Evolutionary conservation across 768 basidiomycete genomes (phyloP).

Genomic region (Mycena metata): DNA sequence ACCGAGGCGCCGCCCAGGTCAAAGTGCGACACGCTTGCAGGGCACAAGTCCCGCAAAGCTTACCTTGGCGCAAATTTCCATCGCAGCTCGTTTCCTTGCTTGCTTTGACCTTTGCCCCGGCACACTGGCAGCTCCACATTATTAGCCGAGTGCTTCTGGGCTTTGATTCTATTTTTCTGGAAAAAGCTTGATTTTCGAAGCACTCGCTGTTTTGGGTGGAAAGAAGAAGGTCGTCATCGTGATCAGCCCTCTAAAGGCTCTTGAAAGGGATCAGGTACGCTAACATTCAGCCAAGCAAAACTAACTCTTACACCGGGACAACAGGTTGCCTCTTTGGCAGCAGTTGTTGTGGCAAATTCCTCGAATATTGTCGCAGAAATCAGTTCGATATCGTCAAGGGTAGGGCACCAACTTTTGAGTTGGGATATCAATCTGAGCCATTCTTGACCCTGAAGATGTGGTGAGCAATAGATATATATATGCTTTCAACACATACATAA

Average conservation of each 20-base stretch:
- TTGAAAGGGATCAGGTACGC: no score
- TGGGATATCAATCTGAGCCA: conserved; percentile 26
- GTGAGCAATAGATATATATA: no score
- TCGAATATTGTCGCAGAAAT: conserved; percentile 10
- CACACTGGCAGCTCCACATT: no score
- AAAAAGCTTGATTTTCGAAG: no score
- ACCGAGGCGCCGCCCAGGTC: not conserved
- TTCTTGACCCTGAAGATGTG: no score
- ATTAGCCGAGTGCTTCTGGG: conserved; percentile 11
- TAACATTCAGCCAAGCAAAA: no score
- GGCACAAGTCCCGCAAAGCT: not conserved
- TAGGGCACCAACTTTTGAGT: conserved; percentile 32
- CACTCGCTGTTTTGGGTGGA: no score
- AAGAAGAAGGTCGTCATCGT: no score
- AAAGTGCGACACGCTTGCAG: not conserved
- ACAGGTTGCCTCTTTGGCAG: conserved; percentile 32
- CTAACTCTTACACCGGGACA: no score
- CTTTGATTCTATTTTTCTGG: conserved; percentile 35
- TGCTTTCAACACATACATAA: no score
- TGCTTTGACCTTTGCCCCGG: conserved; percentile 25
- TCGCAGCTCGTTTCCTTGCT: not conserved
- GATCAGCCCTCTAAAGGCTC: no score
- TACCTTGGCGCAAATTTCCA: not conserved
- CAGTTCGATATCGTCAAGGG: conserved; percentile 16
- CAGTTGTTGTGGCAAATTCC: conserved; percentile 25